These are phyloP conservation scores for Fonsecaea monophora DNA, from an alignment of 2,329 filamentous ascomycete species.

Conservation along the genomic window DNA sequence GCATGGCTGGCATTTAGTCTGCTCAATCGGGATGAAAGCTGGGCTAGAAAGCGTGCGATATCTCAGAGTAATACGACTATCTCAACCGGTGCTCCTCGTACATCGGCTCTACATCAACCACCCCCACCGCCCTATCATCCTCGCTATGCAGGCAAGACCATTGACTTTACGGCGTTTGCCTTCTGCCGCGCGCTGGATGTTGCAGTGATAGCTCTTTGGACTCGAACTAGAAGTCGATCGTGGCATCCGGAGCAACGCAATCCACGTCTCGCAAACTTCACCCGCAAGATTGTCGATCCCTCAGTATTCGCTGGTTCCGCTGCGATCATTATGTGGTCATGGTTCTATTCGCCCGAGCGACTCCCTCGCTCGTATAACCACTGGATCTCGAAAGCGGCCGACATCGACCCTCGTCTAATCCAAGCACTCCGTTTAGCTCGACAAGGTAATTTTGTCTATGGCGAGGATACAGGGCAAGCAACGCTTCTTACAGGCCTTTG, in stretches of 20 bases:
- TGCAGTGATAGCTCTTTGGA: conserved; percentile 71
- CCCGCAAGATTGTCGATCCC: conserved; percentile 65
- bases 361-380: conserved; percentile 77
- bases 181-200: conserved; percentile 75
- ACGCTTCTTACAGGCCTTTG: conserved; percentile 74
- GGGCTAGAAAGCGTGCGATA: conserved; percentile 34
- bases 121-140: conserved; percentile 39
- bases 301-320: conserved; percentile 74
- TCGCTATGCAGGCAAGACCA: conserved; percentile 70
- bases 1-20: conserved; percentile 58
- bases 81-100: conserved; percentile 21
- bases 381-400: conserved; percentile 80
- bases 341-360: conserved; percentile 76
- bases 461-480: conserved; percentile 73
- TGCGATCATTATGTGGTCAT: conserved; percentile 85
- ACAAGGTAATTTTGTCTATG: conserved; percentile 71
- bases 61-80: conserved; percentile 29
- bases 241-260: conserved; percentile 38
- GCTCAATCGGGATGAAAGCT: conserved; percentile 49
- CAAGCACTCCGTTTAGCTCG: conserved; percentile 73
- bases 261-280: conserved; percentile 49
- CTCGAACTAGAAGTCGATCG: conserved; percentile 48
- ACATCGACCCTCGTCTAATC: conserved; percentile 76
- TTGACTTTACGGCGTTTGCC: conserved; percentile 83
- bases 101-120: conserved; percentile 31